Percentiles rank a stretch among this genome's conserved stretches.
phyloP scores from a whole-genome alignment of 2,329 filamentous ascomycete genomes.

The Exophiala oligosperma region DNA sequence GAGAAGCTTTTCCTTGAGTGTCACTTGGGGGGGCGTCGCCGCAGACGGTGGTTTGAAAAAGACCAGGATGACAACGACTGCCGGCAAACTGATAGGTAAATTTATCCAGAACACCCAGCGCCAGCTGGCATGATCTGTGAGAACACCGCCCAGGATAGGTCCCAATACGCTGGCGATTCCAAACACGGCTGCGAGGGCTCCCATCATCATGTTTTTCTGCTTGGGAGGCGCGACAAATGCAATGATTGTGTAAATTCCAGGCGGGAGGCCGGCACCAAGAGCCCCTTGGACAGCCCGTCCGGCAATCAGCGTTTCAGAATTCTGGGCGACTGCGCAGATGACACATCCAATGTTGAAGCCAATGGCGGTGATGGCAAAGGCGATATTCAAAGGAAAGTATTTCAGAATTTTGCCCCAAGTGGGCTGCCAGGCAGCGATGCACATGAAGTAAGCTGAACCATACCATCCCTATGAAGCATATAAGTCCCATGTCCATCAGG shows the following conservation, averaged over 20 bases:
- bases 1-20: slow-evolving; percentile 37
- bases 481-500: too few relatives aligned
- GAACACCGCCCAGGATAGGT: slow-evolving; percentile 45
- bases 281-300: slow-evolving; percentile 39
- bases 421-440: slow-evolving; percentile 20
- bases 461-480: too few relatives aligned
- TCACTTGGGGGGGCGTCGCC: slow-evolving; percentile 11
- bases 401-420: slow-evolving; percentile 35
- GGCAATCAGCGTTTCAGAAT: slow-evolving; percentile 36
- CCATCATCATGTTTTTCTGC: slow-evolving; percentile 37
- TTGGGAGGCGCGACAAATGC: slow-evolving; percentile 46
- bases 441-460: too few relatives aligned
- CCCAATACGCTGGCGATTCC: slow-evolving; percentile 36
- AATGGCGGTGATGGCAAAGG: slow-evolving; percentile 36
- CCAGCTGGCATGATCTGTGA: slow-evolving; percentile 38
- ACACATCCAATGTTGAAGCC: slow-evolving; percentile 45
- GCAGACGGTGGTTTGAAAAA: slow-evolving; percentile 30
- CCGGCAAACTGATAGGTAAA: slow-evolving; percentile 32
- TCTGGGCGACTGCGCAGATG: slow-evolving; percentile 39
- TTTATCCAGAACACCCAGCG: slow-evolving; percentile 44
- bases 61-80: slow-evolving; percentile 35
- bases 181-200: slow-evolving; percentile 31
- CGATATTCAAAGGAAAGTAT: slow-evolving; percentile 32
- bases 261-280: slow-evolving; percentile 17
- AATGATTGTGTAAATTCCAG: slow-evolving; percentile 46